Evolutionary conservation across 2,329 filamentous ascomycete genomes (phyloP), one percentile per base, ranked within the genome.

Genomic region (Colletotrichum sp.): DNA sequence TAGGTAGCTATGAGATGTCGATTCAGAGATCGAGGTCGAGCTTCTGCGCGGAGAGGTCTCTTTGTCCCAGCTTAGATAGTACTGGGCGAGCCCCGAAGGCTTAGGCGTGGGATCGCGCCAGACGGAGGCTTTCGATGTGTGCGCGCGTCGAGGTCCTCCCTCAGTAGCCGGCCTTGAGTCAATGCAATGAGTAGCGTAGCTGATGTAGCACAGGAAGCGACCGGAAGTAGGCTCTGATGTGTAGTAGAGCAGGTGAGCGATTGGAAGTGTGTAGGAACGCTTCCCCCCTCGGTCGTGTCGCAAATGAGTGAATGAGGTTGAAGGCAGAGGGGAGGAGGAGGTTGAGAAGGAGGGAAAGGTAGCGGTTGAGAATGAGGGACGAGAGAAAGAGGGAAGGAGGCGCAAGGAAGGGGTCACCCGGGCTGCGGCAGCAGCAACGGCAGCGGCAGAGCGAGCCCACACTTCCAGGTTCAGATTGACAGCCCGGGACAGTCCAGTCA

Each of bases 341-440:
- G 57, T 15, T 73, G 26, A 73, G 26, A 21, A 68, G n/a, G 60
- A 63, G n/a, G 12, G 34, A 57, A 43, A 39, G 36, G 34, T 2
- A 70, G 24, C 8, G 24, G 43, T 48, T 24, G 67, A 61, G 67
- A 63, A 34, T 36, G 30, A 55, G 26, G 39, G 39, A 67, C 60
- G 36, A 43, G 69, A 75, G 57, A 15, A 65, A 64, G 43, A 63
- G 55, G 68, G 60, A 60, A 34, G 36, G 39, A 59, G 55, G 24
- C 21, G 26, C 28, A 68, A 70, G 67, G 67, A 74, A 74, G 72
- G 72, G 72, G 72, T 66, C 52, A 61, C 67, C 60, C 36, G 24
- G 72, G 52, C 52, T 66, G 65, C 32, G 32, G 34, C 59, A 61
- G 61, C n/a, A 61, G 28, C 16, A 61, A 34, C 13, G 13, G 21